These are phyloP conservation scores for Nicotiana undulata DNA, from an alignment of 257 asterid species.

Conservation along the genomic window DNA sequence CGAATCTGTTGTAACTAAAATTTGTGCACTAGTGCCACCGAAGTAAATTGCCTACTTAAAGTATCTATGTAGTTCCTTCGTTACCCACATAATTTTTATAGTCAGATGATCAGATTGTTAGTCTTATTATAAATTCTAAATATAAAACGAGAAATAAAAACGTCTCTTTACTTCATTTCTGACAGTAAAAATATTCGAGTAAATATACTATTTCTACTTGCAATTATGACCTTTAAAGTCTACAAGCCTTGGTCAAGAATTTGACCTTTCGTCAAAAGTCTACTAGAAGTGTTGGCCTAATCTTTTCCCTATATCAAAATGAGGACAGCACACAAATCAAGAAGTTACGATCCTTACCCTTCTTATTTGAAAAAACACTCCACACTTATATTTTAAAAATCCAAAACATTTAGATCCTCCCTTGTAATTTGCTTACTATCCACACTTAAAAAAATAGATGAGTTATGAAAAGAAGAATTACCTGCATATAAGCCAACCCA, in stretches of 20 bases:
- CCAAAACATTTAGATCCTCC: background rate
- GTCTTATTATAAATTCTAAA: too few species aligned
- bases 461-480: background rate
- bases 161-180: background rate
- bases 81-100: too few species aligned
- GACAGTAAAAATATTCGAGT: background rate
- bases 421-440: background rate
- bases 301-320: background rate
- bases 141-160: background rate
- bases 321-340: background rate
- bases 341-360: background rate
- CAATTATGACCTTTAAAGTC: too few species aligned
- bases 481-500: conserved; percentile 98
- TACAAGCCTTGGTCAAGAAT: background rate
- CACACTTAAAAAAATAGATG: background rate
- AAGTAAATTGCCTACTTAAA: background rate
- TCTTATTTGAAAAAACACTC: background rate
- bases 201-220: background rate
- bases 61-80: too few species aligned
- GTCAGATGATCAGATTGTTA: background rate
- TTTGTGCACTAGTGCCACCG: background rate
- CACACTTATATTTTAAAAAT: background rate
- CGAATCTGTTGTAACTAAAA: background rate
- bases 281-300: background rate
- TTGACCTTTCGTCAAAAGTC: background rate